Conservation (phyloP, 1,139 yeast species). For the Suhomyces bribrorum region DNA sequence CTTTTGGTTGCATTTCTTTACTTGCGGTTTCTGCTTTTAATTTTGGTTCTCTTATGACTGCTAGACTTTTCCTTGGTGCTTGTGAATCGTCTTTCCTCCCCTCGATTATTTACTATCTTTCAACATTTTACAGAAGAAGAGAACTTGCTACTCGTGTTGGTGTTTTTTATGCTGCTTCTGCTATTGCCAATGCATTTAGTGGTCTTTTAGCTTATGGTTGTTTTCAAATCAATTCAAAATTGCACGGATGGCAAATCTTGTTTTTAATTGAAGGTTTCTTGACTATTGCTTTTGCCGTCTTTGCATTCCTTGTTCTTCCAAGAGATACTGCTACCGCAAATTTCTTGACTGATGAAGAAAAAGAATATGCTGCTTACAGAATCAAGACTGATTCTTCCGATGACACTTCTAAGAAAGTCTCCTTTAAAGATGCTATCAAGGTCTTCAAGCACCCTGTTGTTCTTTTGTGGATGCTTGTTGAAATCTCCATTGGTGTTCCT, state of each 20-base stretch:
- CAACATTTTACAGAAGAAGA: slow-evolving; percentile 23
- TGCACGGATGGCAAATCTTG: slow-evolving; percentile 28
- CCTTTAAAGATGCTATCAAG: slow-evolving; percentile 28
- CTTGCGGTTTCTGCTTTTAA: slow-evolving; percentile 20
- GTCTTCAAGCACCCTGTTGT: slow-evolving; percentile 32
- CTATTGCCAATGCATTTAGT: slow-evolving; percentile 25
- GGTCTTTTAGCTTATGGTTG: slow-evolving; percentile 23
- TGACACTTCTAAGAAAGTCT: slow-evolving; percentile 20
- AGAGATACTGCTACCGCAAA: slow-evolving; percentile 28
- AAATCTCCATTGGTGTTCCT: slow-evolving; percentile 50
- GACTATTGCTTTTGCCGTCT: slow-evolving; percentile 20
- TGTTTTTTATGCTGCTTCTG: slow-evolving; percentile 24
- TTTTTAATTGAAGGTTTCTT: slow-evolving; percentile 25
- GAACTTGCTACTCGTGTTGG: slow-evolving; percentile 24
- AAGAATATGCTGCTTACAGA: slow-evolving; percentile 26
- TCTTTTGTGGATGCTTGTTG: slow-evolving; percentile 36
- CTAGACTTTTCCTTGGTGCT: slow-evolving; percentile 25
- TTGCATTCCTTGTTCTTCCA: slow-evolving; percentile 20
- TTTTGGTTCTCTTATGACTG: slow-evolving; percentile 22
- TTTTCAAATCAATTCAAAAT: slow-evolving; percentile 26
- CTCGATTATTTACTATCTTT: slow-evolving; percentile 23
- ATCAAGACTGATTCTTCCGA: slow-evolving; percentile 31
- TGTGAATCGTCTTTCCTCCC: slow-evolving; percentile 24
- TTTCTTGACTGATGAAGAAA: slow-evolving; percentile 29
- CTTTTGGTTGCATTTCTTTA: slow-evolving; percentile 22